Base-by-base conservation (phyloP, 768 basidiomycete species). In the Pleurotus pulmonarius region DNA sequence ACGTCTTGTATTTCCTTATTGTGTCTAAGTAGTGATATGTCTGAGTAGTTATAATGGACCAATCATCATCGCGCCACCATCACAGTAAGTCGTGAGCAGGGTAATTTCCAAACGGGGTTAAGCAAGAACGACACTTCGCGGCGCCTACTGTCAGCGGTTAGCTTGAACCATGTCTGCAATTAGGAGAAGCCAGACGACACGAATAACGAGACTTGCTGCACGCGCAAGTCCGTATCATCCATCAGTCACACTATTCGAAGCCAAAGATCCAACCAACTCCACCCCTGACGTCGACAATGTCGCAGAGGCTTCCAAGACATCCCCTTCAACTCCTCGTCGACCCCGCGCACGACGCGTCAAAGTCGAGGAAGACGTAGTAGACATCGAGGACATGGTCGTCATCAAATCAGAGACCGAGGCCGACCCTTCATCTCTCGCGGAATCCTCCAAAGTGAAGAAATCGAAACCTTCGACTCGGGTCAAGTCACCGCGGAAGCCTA, bases 401-500 rank as follows among this genome's bases (percentile, higher is more conserved):
- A 48, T 20, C 3, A 53, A 53, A 29, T n/a, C 22, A 9, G 49
- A 48, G 34, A 56, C 46, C 47, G 13, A 43, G 2, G n/a, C 41
- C 8, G 18, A 34, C 29, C 29, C 29, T 34, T 3, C 29, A 1
- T 11, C 8, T 3, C 8, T 34, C 0, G 29, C 22, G 22, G 46
- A 57, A 11, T 56, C 52, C 37, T 40, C 46, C 6, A 60, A 64
- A 9, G n/a, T 2, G n/a, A 49, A 58, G 61, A 12, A 61, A 63
- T 43, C 58, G 63, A 29, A 68, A 60, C 26, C 67, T 65, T 55
- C 63, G 61, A 43, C 37, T 56, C 13, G 44, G 60, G 46, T 62
- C 22, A 60, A 63, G 12, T 77, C 75, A 1, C 78, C 82, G 2
- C 75, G 75, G 60, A 90, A 87, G 66, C 63, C 65, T 2, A 90